Evolutionary conservation across 805 yeast species (phyloP).

Genomic region (Pichia gijzeniarum): DNA sequence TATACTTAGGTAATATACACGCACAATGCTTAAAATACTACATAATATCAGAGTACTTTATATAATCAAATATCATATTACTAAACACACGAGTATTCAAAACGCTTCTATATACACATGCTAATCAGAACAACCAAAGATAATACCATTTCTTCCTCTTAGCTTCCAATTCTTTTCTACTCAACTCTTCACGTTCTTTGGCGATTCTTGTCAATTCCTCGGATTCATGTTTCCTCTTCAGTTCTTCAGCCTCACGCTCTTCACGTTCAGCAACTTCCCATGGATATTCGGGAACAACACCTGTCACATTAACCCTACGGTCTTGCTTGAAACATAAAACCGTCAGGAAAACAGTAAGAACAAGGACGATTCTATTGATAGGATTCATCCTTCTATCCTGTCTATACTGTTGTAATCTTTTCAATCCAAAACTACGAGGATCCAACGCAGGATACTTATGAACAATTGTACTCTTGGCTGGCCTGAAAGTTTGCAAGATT

Average conservation of each 20-base stretch:
- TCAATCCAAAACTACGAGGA: slow-evolving; percentile 32
- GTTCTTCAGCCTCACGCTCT: slow-evolving; percentile 12
- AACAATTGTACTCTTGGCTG: slow-evolving; percentile 27
- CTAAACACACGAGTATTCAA: no score
- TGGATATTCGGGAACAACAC: slow-evolving; percentile 28
- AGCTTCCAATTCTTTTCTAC: slow-evolving; percentile 1
- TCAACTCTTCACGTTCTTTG: neutral
- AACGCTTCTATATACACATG: slow-evolving; percentile 4
- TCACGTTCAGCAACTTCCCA: slow-evolving; percentile 19
- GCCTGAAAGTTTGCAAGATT: slow-evolving; percentile 23
- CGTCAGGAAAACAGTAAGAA: slow-evolving; percentile 40
- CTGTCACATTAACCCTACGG: slow-evolving; percentile 29
- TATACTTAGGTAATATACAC: no score
- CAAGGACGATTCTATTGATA: slow-evolving; percentile 46
- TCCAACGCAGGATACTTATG: slow-evolving; percentile 33
- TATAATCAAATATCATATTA: no score
- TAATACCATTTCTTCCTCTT: slow-evolving; percentile 40
- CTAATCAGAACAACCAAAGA: slow-evolving; percentile 35
- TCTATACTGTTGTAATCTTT: slow-evolving; percentile 37
- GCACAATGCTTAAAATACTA: no score
- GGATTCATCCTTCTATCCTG: slow-evolving; percentile 53
- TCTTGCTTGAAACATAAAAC: slow-evolving; percentile 52
- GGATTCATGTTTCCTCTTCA: neutral
- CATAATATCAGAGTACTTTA: no score
- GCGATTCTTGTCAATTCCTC: slow-evolving; percentile 7